phyloP scores from a whole-genome alignment of 192 early-diverging fungal genomes.

The Coemansia sp. region DNA sequence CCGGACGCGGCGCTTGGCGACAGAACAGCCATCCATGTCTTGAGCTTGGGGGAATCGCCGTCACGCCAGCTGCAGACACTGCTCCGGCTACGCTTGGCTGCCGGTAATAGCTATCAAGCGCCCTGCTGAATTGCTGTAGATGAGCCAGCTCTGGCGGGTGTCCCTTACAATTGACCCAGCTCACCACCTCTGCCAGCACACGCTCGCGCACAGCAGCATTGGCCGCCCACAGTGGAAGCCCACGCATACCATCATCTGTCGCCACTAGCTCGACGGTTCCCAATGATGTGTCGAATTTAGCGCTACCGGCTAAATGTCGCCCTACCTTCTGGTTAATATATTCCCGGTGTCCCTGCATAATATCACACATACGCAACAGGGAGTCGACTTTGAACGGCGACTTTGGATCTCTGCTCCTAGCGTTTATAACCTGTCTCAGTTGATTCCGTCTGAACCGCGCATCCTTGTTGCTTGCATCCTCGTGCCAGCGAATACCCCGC shows the following conservation, averaged over 20 bases:
- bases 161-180: constrained; percentile 36
- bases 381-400: constrained; percentile 26
- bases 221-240: constrained; percentile 20
- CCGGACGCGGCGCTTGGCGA: constrained; percentile 37
- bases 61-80: constrained; percentile 30
- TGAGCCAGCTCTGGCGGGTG: constrained; percentile 50
- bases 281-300: constrained; percentile 13
- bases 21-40: constrained; percentile 42
- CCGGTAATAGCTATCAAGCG: constrained; percentile 19
- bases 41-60: constrained; percentile 25
- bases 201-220: constrained; percentile 49
- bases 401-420: background rate
- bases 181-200: constrained; percentile 27
- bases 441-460: constrained; percentile 37
- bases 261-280: constrained; percentile 30
- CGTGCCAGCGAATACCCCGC: constrained; percentile 38
- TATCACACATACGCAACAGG: constrained; percentile 30
- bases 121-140: constrained; percentile 20
- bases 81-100: background rate
- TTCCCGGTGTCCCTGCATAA: constrained; percentile 46
- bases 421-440: constrained; percentile 35
- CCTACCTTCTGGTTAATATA: constrained; percentile 23
- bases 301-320: constrained; percentile 12
- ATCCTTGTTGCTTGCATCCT: constrained; percentile 51
- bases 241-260: background rate